These are phyloP conservation scores for Ganoderma lingzhi DNA, from an alignment of 1,284 basidiomycete species.

Conservation along the genomic window DNA sequence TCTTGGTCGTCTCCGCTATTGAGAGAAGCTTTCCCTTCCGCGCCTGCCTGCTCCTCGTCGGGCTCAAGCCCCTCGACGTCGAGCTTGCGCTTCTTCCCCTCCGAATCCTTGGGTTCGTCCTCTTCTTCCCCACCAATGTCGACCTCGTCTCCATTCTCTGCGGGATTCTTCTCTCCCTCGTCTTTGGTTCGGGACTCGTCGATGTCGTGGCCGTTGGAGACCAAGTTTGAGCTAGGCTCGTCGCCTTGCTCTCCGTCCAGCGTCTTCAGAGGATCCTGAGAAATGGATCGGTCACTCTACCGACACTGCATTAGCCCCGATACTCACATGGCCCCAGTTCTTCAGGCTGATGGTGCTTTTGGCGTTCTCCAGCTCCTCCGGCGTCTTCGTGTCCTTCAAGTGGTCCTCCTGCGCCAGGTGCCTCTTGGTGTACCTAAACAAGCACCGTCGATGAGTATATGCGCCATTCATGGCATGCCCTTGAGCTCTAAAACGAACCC, in stretches of 20 bases:
- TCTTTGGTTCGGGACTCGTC: background rate
- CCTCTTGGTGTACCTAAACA: conserved; percentile 36
- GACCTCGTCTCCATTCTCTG: background rate
- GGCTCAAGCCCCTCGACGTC: conserved; percentile 18
- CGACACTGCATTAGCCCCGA: background rate
- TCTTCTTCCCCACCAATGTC: conserved; percentile 11
- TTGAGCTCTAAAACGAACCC: conserved; percentile 33
- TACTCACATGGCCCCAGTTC: conserved; percentile 47
- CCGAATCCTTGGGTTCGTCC: background rate
- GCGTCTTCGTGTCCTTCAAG: conserved; percentile 46
- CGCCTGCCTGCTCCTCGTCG: background rate
- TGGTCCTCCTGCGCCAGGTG: conserved; percentile 47
- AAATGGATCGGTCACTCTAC: background rate
- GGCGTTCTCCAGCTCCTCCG: conserved; percentile 43
- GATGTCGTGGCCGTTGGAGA: background rate
- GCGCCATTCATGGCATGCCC: background rate
- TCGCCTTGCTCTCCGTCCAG: conserved; percentile 26
- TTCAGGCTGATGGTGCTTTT: conserved; percentile 48
- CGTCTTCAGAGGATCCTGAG: conserved; percentile 42
- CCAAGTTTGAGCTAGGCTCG: conserved; percentile 7
- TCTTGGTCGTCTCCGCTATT: conserved; percentile 10
- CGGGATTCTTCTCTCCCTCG: background rate
- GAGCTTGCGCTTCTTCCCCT: conserved; percentile 31
- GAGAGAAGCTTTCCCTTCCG: background rate
- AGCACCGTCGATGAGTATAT: background rate